Evolutionary conservation across 2,329 filamentous ascomycete genomes (phyloP), one percentile per base, ranked within the genome.

Genomic region (Diaporthe vaccinii): DNA sequence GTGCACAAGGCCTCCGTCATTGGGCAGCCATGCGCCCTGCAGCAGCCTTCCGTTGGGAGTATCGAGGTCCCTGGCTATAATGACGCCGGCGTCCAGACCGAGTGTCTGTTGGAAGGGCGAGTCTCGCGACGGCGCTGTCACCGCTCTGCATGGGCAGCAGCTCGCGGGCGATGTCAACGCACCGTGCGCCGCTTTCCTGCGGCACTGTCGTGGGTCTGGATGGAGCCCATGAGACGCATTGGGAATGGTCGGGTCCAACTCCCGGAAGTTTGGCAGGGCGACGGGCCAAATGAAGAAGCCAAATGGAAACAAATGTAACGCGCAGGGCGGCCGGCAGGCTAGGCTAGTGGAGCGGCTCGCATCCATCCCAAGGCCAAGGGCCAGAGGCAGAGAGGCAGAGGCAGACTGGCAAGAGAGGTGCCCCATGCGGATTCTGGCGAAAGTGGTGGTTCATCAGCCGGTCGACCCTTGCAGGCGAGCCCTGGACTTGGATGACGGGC

Each of bases 391-490:
- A 53, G 49, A 53, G 49, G 9, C 22, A 53, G 49, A 51, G 22
- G 22, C 9, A 12, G n/a, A 53, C 34, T 34, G 36, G 46, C 25
- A 12, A n/a, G 49, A 58, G 49, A 73, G 68, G 55, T 49, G 36
- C 39, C 34, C 34, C 34, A 72, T 41, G 69, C 46, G 46, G 41
- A 41, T 67, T 69, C 69, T 57, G 68, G 55, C 76, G 76, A 79
- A 53, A 51, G 75, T 77, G 73, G 74, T 73, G 58, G 55, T 76
- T 73, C 69, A 65, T 75, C 69, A 75, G 75, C 70, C 65, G 69
- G 72, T 74, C 76, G 78, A 85, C 83, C 85, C 86, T 82, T 85
- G 86, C 82, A 81, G 78, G n/a, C 20, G 70, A 44, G 82, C 78
- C 78, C 78, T 80, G 79, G 78, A 78, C 81, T 73, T 73, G 69